Percentiles rank a stretch among this genome's conserved stretches.
Evolutionary conservation across 73 alveolate species (phyloP).

Genomic region (Stentor coeruleus): DNA sequence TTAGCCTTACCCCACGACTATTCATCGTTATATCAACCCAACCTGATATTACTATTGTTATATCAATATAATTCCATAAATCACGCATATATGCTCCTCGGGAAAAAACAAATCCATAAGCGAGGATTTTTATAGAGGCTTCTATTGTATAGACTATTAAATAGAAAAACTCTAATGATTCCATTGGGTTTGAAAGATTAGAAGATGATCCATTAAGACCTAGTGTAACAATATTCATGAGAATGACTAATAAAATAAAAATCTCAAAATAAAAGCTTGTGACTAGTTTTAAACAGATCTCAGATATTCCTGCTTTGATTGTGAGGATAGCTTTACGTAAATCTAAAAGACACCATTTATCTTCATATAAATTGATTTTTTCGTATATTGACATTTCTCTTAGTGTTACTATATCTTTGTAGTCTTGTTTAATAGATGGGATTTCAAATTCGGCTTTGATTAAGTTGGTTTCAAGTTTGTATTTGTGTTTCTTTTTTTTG

Average conservation of each 20-base stretch:
- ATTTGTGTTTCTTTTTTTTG: no score
- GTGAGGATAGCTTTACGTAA: slow-evolving; percentile 3
- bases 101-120: slow-evolving; percentile 62
- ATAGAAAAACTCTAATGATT: slow-evolving; percentile 16
- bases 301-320: neutral
- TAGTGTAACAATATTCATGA: slow-evolving; percentile 25
- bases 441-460: no score
- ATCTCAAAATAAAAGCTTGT: slow-evolving; percentile 27
- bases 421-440: no score
- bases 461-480: no score
- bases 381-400: neutral
- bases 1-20: slow-evolving; percentile 30
- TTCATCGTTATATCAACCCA: neutral
- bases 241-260: slow-evolving; percentile 14
- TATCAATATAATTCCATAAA: slow-evolving; percentile 69
- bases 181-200: neutral
- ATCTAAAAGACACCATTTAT: neutral
- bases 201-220: neutral
- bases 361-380: neutral
- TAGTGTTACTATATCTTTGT: neutral
- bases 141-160: slow-evolving; percentile 21
- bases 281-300: slow-evolving; percentile 23
- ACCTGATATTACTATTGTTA: slow-evolving; percentile 59
- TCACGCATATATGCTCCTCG: slow-evolving; percentile 71
- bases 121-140: slow-evolving; percentile 43